Conservation (phyloP, 2,329 filamentous ascomycete genomes). For the Domatiomyces globalis region DNA sequence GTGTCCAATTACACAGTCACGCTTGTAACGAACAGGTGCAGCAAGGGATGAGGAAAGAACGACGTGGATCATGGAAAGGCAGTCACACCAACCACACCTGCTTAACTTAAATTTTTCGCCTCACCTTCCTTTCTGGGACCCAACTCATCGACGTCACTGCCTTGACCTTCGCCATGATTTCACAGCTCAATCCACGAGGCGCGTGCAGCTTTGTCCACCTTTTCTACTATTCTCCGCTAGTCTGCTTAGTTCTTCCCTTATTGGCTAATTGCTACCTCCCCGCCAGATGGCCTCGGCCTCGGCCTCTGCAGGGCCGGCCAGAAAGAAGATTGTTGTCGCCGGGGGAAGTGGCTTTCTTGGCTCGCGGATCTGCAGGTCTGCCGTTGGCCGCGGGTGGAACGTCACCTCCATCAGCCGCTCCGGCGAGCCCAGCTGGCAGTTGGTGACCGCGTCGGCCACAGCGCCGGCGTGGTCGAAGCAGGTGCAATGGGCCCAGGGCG, state of each 20-base stretch:
- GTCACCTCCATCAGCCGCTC: conserved; percentile 90
- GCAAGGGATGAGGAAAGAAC: no score
- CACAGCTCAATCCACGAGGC: neutral
- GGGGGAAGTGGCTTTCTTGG: conserved; percentile 86
- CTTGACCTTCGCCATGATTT: neutral
- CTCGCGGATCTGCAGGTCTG: conserved; percentile 78
- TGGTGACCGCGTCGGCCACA: conserved; percentile 54
- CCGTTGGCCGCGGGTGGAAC: conserved; percentile 72
- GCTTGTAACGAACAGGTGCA: neutral
- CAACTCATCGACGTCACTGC: neutral
- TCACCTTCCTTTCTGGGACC: neutral
- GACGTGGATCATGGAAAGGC: neutral
- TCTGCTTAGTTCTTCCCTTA: neutral
- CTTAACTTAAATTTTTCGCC: neutral
- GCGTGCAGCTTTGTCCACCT: neutral
- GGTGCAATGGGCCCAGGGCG: conserved; percentile 76
- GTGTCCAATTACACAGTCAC: neutral
- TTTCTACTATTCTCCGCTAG: neutral
- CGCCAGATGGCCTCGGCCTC: neutral
- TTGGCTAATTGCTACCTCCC: neutral
- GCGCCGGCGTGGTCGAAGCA: conserved; percentile 68
- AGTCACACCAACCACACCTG: no score
- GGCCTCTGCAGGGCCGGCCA: conserved; percentile 23
- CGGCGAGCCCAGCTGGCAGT: conserved; percentile 73
- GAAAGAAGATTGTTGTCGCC: conserved; percentile 76